A percentile compares a stretch with the other conserved stretches of the same genome.
These are phyloP conservation scores for Fusarium buxicola DNA, from an alignment of 2,329 filamentous ascomycete species.

Conservation along the genomic window DNA sequence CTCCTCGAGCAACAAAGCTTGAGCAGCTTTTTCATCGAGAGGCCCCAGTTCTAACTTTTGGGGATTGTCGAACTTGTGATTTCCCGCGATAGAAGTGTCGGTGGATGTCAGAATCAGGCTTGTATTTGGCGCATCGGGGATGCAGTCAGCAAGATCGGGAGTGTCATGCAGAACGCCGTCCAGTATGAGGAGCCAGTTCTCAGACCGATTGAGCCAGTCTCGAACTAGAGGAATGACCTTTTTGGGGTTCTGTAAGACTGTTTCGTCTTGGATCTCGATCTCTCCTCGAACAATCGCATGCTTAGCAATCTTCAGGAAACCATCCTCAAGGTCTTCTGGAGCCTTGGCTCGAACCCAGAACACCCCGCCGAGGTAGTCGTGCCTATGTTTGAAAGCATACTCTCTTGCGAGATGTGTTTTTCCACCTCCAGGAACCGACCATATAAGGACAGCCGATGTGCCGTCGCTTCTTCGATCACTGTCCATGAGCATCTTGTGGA, in stretches of 20 bases:
- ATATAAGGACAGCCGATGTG: conserved; percentile 41
- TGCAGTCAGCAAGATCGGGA: conserved; percentile 27
- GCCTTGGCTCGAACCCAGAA: conserved; percentile 43
- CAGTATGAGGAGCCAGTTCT: conserved; percentile 43
- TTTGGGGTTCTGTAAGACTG: conserved; percentile 24
- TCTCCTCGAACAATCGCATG: conserved; percentile 25
- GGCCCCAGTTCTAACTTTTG: conserved; percentile 40
- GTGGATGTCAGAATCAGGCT: conserved; percentile 43
- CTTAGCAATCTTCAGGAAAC: conserved; percentile 41
- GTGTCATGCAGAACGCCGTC: conserved; percentile 42
- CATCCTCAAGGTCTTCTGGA: conserved; percentile 43
- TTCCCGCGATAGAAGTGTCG: conserved; percentile 40
- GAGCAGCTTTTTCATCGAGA: conserved; percentile 33
- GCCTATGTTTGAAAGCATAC: conserved; percentile 39
- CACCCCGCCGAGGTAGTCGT: conserved; percentile 39
- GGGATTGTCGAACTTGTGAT: conserved; percentile 40
- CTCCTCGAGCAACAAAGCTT: conserved; percentile 36
- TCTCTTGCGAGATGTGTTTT: conserved; percentile 43
- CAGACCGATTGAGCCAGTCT: conserved; percentile 36
- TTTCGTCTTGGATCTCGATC: conserved; percentile 29
- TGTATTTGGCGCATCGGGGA: conserved; percentile 39
- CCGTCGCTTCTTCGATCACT: conserved; percentile 28
- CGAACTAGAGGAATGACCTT: conserved; percentile 35
- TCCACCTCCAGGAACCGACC: conserved; percentile 41
- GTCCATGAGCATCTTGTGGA: conserved; percentile 41